Base-by-base conservation (phyloP, 2,329 filamentous ascomycete species). In the Colletotrichum truncatum region DNA sequence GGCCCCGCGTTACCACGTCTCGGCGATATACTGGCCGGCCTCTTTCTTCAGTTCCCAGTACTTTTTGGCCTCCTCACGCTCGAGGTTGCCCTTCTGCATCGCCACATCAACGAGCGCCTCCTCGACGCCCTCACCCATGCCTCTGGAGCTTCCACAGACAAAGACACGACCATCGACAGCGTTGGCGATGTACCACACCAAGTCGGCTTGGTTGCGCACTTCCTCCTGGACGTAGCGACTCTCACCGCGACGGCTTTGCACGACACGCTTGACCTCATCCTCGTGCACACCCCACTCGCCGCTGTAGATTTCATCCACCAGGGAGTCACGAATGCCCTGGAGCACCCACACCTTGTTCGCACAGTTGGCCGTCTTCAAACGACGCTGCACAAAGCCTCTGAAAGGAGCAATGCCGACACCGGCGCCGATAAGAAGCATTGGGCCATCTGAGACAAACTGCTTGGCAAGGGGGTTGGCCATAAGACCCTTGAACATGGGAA, bases 141-240 rank as follows among this genome's bases (percentile, higher is more conserved):
- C 96, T 81, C 93, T 94, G 74, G 90, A 94, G 79, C 92, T 97
- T 52, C 96, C 96, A 77, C 96, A 99, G 64, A 99, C 96, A 76
- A 99, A 99, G 55, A 98, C 90, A 55, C 96, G 90, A 1, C 96
- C 96, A 73, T 99, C 96, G n/a, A 98, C 85, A 2, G 94, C 90
- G 77, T 98, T 98, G 83, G 97, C 92, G 69, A 98, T 94, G 77
- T 93, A 97, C 96, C 96, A 99, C 14, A 98, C 95, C n/a, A 98
- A 86, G 74, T 98, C 96, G 2, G 94, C 93, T 77, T 98, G 96
- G 69, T 93, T 86, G 10, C 88, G 85, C 8, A 99, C 95, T 78
- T 98, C 96, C 73, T 99, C 96, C 76, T 99, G 96, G 2, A 99
- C 96, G 74, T 99, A 99, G 69, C 91, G 91, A 68, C 93, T 93